Base-by-base conservation (phyloP, 352 stramenopile genomes). In the Pythium dissotocum region DNA sequence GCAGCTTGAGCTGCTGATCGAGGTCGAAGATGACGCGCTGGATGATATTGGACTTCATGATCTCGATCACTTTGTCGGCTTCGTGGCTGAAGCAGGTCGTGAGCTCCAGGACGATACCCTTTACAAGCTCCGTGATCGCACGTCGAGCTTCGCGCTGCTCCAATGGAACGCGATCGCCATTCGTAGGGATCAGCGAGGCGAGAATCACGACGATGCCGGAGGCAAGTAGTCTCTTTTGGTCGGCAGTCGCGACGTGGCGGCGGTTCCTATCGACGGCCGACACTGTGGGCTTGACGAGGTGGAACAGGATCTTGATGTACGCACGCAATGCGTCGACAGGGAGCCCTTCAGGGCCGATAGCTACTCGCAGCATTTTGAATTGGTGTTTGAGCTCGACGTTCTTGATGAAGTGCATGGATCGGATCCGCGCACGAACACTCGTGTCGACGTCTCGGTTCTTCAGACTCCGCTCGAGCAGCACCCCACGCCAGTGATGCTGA, bases 391-490 rank as follows among this genome's bases (percentile, higher is more conserved):
- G 69, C 38, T 92, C 84, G 2, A 93, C 63, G 36, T 85, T 82
- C 66, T 91, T 91, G 53, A 91, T 77, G 36, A 90, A 71, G 32
- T 91, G 82, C 79, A 94, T 93, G 9, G 84, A 80, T 0, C 83
- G 82, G 7, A 91, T 62, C 4, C 83, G 79, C n/a, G 77, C 75
- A 32, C 79, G 75, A 12, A 88, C 79, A 10, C 73, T 77, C 8
- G 76, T 48, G 49, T 91, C 82, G 36, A 78, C 77, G n/a, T 91
- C 75, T 10, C 75, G 76, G 9, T 69, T 70, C 21, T 69, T 66
- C 6, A 90, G 33, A 33, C 62, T 77, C 16, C 84, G 78, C 57
- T 90, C 78, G 56, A 91, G 89, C 13, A 83, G 28, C 8, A 90
- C 77, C 13, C 84, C 77, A 2, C 86, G 79, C 77, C 84, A 90